These are phyloP conservation scores for Pezicula carpinea DNA, from an alignment of 2,329 filamentous ascomycete genomes.

Conservation along the genomic window DNA sequence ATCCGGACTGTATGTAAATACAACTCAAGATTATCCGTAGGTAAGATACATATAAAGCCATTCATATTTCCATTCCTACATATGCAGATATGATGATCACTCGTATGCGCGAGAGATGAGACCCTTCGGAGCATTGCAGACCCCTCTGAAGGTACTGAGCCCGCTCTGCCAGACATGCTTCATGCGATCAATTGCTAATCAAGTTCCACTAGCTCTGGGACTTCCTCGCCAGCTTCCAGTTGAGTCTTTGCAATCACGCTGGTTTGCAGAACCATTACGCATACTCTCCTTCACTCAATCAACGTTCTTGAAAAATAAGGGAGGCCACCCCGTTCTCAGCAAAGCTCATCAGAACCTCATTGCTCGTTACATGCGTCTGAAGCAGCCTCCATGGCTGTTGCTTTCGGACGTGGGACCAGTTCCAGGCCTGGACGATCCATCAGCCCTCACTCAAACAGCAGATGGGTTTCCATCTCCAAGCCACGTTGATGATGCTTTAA, in stretches of 20 bases:
- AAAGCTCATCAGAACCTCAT: slow-evolving; percentile 58
- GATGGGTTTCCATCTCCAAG: slow-evolving; percentile 34
- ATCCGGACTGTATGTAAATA: slow-evolving; percentile 86
- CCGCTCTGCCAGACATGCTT: slow-evolving; percentile 6
- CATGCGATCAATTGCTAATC: slow-evolving; percentile 12
- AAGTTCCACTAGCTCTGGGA: slow-evolving; percentile 36
- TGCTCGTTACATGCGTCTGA: slow-evolving; percentile 59
- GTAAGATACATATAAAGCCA: slow-evolving; percentile 51
- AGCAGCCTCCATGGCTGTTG: slow-evolving; percentile 57
- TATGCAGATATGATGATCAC: slow-evolving; percentile 7
- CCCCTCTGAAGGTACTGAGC: slow-evolving; percentile 24
- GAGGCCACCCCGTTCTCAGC: slow-evolving; percentile 57
- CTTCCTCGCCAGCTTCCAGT: slow-evolving; percentile 56
- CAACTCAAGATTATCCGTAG: slow-evolving; percentile 71
- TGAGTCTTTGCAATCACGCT: slow-evolving; percentile 56
- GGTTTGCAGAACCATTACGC: slow-evolving; percentile 66
- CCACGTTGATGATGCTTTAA: slow-evolving; percentile 33
- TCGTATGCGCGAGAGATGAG: slow-evolving; percentile 14
- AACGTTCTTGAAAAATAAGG: slow-evolving; percentile 56
- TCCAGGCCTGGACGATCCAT: slow-evolving; percentile 28
- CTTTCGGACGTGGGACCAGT: slow-evolving; percentile 58
- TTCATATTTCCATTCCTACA: slow-evolving; percentile 12
- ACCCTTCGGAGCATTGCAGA: slow-evolving; percentile 21
- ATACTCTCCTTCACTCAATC: slow-evolving; percentile 51
- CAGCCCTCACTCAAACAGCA: slow-evolving; percentile 20